Evolutionary conservation across 1,139 yeast genomes (phyloP), one percentile per base, ranked within the genome.

Genomic region (Dujonia santamariae): DNA sequence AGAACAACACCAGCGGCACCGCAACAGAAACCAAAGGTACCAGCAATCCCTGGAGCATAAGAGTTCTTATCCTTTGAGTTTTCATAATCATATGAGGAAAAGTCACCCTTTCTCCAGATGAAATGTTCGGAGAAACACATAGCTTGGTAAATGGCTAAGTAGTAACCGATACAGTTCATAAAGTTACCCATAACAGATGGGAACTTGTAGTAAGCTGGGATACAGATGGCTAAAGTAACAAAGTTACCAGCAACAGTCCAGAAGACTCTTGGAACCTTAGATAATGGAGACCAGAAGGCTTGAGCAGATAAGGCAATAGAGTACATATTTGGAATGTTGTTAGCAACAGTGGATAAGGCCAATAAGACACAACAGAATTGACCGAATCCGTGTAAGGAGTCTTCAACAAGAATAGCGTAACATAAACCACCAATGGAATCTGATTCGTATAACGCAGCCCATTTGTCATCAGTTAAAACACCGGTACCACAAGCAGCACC

Each of bases 261-360:
- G 33, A 80, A 53, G 34, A 81, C 72, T 67, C 96, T 78, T 48
- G 96, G 97, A 38, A 88, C 68, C 52, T 68, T 74, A 34, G 78
- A 66, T 51, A 87, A 74, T 42, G 75, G 75, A 32, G 83, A 74
- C 85, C 90, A 84, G 48, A 85, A 67, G 19, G 95, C 78, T 66
- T 87, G 96, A 17, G 88, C 87, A 45, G 90, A 80, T 47, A 88
- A 69, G 20, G 86, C 90, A 52, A 86, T 76, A 14, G 96, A 85
- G 69, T 88, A 88, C 82, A 87, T 80, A 68, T 87, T 88, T 54
- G 96, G 96, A 55, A 87, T 75, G 64, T 87, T 87, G 72, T 87
- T 87, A 47, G 96, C 85, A 38, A 88, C 79, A 31, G 95, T 85
- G 23, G 95, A 85, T 46, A 88, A 63, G 12, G 95, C 86, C 44